phyloP scores from a whole-genome alignment of 2,329 filamentous ascomycete species.

The Grosmannia huntii region DNA sequence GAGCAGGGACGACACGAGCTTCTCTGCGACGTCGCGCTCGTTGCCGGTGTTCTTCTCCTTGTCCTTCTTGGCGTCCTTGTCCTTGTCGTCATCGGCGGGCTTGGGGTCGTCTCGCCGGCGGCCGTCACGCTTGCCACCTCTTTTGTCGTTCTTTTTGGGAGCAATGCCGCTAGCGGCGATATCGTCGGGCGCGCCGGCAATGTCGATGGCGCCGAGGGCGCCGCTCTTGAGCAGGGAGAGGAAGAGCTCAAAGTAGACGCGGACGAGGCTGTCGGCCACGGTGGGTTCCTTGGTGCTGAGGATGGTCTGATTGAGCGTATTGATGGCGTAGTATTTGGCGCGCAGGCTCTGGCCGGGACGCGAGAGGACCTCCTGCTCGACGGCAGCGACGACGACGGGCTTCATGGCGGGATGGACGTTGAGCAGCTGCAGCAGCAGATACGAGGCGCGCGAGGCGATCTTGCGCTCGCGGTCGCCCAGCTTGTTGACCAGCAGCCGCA shows the following conservation, averaged over 20 bases:
- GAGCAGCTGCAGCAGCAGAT: conserved; percentile 83
- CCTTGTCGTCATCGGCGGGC: background rate
- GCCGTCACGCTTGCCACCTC: background rate
- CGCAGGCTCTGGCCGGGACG: conserved; percentile 76
- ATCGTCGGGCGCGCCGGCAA: conserved; percentile 24
- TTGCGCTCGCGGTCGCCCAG: conserved; percentile 91
- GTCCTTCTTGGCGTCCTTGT: conserved; percentile 16
- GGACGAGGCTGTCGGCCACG: conserved; percentile 67
- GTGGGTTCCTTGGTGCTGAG: conserved; percentile 72
- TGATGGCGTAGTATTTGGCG: conserved; percentile 90
- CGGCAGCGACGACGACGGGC: conserved; percentile 64
- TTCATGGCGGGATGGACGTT: conserved; percentile 91
- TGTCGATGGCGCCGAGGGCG: conserved; percentile 27
- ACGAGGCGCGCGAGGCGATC: conserved; percentile 85
- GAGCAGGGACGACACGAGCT: conserved; percentile 80
- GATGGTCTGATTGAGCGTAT: conserved; percentile 94
- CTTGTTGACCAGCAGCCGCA: conserved; percentile 89
- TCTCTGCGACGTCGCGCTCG: conserved; percentile 68
- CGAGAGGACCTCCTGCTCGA: conserved; percentile 82
- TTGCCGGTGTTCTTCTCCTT: conserved; percentile 23
- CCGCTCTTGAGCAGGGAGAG: conserved; percentile 62
- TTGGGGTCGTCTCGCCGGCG: background rate
- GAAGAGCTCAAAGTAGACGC: conserved; percentile 89
- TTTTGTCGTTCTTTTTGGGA: conserved; percentile 7
- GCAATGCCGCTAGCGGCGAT: conserved; percentile 13